phyloP scores from a whole-genome alignment of 2,329 filamentous ascomycete species.

The Epichloe sylvatica region DNA sequence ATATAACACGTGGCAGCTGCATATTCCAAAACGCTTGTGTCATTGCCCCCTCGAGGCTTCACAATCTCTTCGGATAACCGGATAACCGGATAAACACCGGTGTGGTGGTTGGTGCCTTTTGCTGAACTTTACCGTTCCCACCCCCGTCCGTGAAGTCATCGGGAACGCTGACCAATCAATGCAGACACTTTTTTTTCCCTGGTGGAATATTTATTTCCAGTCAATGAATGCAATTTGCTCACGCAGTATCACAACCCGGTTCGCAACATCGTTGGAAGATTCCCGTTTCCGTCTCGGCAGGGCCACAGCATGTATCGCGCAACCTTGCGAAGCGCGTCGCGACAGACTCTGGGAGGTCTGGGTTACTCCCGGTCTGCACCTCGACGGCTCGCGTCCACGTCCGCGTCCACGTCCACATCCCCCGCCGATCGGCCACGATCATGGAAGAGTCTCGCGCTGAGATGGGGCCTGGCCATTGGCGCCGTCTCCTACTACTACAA shows the following conservation, averaged over 20 bases:
- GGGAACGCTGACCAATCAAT: constrained; percentile 4
- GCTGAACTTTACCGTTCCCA: background rate
- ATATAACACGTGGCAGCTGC: constrained; percentile 1
- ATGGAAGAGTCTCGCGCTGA: constrained; percentile 63
- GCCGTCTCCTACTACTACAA: constrained; percentile 81
- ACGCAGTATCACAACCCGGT: background rate
- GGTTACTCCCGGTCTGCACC: constrained; percentile 25
- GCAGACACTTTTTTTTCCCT: background rate
- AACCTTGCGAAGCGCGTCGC: constrained; percentile 33
- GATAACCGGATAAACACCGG: constrained; percentile 1
- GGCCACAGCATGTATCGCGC: constrained; percentile 35
- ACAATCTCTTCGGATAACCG: background rate
- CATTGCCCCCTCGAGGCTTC: background rate
- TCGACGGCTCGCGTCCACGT: constrained; percentile 38
- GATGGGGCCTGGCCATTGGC: constrained; percentile 63
- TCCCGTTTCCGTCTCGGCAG: background rate
- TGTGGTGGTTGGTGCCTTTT: background rate
- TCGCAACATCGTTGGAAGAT: background rate
- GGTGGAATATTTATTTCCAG: background rate
- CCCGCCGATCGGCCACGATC: constrained; percentile 54
- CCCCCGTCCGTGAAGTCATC: background rate
- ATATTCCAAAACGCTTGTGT: background rate
- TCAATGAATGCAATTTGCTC: background rate
- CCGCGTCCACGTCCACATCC: constrained; percentile 26
- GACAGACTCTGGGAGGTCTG: constrained; percentile 27